A percentile compares a stretch with the other conserved stretches of the same genome.
Conservation (phyloP, 768 basidiomycete species). For the Hypsizygus marmoreus region DNA sequence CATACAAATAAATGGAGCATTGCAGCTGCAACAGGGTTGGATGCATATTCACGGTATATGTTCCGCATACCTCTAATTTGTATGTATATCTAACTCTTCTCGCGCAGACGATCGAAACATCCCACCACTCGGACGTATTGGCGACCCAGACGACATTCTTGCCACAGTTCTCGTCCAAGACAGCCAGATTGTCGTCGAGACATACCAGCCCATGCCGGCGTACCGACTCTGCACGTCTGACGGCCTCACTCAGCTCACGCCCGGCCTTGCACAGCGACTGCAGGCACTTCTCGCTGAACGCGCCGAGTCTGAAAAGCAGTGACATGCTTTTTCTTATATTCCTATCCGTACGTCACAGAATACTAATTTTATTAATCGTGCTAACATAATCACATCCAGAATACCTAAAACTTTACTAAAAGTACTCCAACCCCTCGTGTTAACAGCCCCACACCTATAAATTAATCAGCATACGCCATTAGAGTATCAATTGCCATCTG, state of each 20-base stretch:
- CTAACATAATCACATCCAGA: background rate
- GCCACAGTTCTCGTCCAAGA: slow-evolving; percentile 72
- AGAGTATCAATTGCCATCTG: too few species aligned
- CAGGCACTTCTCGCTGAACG: slow-evolving; percentile 35
- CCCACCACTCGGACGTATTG: slow-evolving; percentile 73
- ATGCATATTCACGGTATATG: slow-evolving; percentile 73
- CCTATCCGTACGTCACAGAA: too few species aligned
- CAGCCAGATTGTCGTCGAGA: slow-evolving; percentile 69
- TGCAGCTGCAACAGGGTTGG: slow-evolving; percentile 75
- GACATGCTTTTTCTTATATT: background rate
- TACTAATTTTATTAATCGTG: background rate
- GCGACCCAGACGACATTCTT: slow-evolving; percentile 84
- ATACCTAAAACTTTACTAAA: too few species aligned
- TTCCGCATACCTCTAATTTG: background rate
- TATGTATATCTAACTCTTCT: slow-evolving; percentile 4
- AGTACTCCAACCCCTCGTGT: too few species aligned
- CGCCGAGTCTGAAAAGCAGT: slow-evolving; percentile 28
- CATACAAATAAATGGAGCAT: slow-evolving; percentile 62
- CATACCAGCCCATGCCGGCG: slow-evolving; percentile 83
- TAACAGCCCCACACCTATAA: too few species aligned
- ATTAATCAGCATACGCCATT: too few species aligned
- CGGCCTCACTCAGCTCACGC: slow-evolving; percentile 68
- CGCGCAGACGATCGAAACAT: slow-evolving; percentile 70
- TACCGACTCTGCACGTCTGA: slow-evolving; percentile 80
- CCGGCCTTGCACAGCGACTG: slow-evolving; percentile 59